These are phyloP conservation scores for Miamiensis avidus DNA, from an alignment of 169 alveolate genomes.

Conservation along the genomic window DNA sequence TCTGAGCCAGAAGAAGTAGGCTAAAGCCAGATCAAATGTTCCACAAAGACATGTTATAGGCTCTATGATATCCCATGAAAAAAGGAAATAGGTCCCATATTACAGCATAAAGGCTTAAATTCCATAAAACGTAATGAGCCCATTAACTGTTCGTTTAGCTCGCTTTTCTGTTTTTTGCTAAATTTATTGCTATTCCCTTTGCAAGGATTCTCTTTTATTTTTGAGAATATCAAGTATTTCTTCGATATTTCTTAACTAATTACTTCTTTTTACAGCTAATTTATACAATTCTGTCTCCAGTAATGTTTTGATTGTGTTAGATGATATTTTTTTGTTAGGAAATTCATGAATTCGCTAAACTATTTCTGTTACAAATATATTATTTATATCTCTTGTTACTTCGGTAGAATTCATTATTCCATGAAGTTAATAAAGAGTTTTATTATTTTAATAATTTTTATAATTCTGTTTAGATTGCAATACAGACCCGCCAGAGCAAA, in stretches of 20 bases:
- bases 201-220: no score
- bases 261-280: neutral
- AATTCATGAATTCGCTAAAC: neutral
- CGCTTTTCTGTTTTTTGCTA: neutral
- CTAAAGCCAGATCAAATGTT: conserved; percentile 56
- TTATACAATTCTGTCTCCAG: neutral
- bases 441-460: no score
- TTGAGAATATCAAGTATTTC: neutral
- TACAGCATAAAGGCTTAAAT: conserved; percentile 40
- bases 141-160: neutral
- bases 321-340: neutral
- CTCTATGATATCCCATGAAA: conserved; percentile 78
- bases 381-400: neutral
- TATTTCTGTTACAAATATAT: no score
- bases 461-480: neutral
- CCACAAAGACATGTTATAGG: conserved; percentile 70
- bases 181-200: neutral
- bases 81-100: conserved; percentile 61
- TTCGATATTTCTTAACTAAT: neutral
- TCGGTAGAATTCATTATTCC: no score
- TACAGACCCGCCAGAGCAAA: neutral
- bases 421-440: neutral
- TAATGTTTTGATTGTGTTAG: neutral
- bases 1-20: conserved; percentile 58
- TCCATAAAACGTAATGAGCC: neutral